These are phyloP conservation scores for Candida railenensis DNA, from an alignment of 805 yeast genomes.

Conservation along the genomic window DNA sequence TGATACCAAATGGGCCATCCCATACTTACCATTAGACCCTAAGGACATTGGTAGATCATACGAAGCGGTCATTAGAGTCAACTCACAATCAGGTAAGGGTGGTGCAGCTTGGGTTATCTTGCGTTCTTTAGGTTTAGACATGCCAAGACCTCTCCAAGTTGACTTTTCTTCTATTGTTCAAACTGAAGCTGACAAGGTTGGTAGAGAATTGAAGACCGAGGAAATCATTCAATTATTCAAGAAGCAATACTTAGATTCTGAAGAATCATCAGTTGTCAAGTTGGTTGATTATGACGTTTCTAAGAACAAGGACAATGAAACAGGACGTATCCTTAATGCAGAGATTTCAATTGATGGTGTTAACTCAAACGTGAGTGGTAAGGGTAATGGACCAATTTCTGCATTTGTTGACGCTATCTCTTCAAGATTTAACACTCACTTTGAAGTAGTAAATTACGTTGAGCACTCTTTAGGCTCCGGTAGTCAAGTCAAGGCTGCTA, in stretches of 20 bases:
- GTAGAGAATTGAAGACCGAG: conserved; percentile 63
- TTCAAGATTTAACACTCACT: conserved; percentile 42
- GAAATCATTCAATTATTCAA: conserved; percentile 70
- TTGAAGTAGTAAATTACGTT: conserved; percentile 68
- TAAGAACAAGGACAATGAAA: conserved; percentile 34
- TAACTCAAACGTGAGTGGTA: conserved; percentile 46
- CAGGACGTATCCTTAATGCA: conserved; percentile 49
- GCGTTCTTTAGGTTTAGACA: conserved; percentile 70
- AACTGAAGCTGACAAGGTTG: conserved; percentile 62
- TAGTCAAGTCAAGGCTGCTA: conserved; percentile 70
- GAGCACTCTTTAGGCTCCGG: conserved; percentile 81
- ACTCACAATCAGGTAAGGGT: conserved; percentile 86
- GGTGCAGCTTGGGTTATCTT: conserved; percentile 88
- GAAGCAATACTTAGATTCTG: conserved; percentile 50
- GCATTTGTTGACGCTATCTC: conserved; percentile 66
- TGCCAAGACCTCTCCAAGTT: conserved; percentile 79
- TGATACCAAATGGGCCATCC: conserved; percentile 62
- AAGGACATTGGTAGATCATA: conserved; percentile 84
- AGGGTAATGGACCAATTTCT: conserved; percentile 83
- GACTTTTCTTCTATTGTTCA: conserved; percentile 75
- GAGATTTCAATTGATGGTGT: conserved; percentile 40
- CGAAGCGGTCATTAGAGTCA: conserved; percentile 88
- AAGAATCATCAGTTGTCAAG: conserved; percentile 27
- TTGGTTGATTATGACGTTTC: conserved; percentile 49
- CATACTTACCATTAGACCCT: conserved; percentile 84